Base-by-base conservation (phyloP, 768 basidiomycete genomes). In the Lactarius sanguifluus region DNA sequence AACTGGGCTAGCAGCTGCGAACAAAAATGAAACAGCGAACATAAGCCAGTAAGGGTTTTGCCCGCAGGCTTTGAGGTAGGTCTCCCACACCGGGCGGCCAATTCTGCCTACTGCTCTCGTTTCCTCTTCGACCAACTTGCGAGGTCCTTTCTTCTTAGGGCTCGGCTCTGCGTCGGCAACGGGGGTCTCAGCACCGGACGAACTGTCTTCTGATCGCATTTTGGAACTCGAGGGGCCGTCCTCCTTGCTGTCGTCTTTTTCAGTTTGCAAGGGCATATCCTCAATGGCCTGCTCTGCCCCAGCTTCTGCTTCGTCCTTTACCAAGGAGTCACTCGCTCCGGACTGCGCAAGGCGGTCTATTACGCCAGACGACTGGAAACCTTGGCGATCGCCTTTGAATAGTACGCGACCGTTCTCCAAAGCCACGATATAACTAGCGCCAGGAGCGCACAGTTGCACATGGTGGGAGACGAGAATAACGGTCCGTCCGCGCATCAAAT, bases 381-480 rank as follows among this genome's bases (percentile, higher is more conserved):
- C 81, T 8, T 87, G 83, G 40, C 80, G 77, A 67, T 81, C 80
- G 38, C 95, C 95, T 65, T 86, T 81, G 76, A 88, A 96, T 56
- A 83, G 78, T 16, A 95, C 82, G n/a, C 85, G 84, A 36, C 92
- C 92, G 72, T 91, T 88, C 71, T 94, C 91, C 34, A 94, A 81
- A 16, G 90, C 87, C 45, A 96, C 90, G 70, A 98, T 82, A 75
- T 93, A 95, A 30, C 77, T 79, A 2, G 96, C 93, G 36, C 85
- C 89, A 1, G 91, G 86, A 2, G 86, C 83, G 72, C 92, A 94
- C 5, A 98, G 82, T 72, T 94, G 91, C 40, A 97, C 91, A 73
- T 96, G 94, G 73, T 99, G 96, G 3, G 96, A 97, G 59, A 97
- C 94, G 28, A 98, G 81, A 55, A 98, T 81, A 58, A 96, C 79